Evolutionary conservation across 306 rosid genomes (phyloP).

Genomic region (Myrica gale): DNA sequence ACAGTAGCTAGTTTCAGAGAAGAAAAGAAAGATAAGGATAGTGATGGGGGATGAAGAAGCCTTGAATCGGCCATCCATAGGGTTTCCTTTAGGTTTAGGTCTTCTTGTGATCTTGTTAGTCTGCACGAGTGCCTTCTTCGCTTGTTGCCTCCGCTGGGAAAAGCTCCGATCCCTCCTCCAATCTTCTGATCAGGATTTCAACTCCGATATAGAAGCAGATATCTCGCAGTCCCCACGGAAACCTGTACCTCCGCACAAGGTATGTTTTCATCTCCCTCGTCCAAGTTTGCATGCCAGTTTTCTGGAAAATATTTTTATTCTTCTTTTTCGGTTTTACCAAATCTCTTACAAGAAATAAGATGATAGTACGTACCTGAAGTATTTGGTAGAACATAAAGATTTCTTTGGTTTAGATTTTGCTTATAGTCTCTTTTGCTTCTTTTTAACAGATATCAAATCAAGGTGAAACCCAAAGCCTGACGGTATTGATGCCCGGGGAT

Average conservation of each 20-base stretch:
- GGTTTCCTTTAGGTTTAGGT: slow-evolving; percentile 61
- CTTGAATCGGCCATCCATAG: slow-evolving; percentile 31
- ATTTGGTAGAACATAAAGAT: not conserved
- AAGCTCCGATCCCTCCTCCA: slow-evolving; percentile 38
- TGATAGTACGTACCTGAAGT: too few relatives aligned
- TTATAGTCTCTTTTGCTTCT: too few relatives aligned
- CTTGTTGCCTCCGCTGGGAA: slow-evolving; percentile 63
- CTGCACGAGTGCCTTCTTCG: slow-evolving; percentile 43
- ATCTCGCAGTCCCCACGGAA: slow-evolving; percentile 19
- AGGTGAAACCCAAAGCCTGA: slow-evolving; percentile 32
- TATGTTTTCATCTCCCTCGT: not conserved
- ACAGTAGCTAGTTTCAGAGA: not conserved
- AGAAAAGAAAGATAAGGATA: not conserved
- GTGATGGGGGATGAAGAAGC: slow-evolving; percentile 37
- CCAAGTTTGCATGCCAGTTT: not conserved
- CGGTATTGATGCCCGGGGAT: slow-evolving; percentile 87
- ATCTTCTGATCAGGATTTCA: not conserved
- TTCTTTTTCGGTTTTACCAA: too few relatives aligned
- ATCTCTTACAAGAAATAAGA: too few relatives aligned
- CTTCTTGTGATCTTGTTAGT: slow-evolving; percentile 50
- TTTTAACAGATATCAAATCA: slow-evolving; percentile 37
- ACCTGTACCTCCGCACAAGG: slow-evolving; percentile 39
- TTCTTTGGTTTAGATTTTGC: slow-evolving; percentile 3
- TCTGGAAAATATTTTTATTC: too few relatives aligned
- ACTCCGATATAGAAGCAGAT: slow-evolving; percentile 20